Conservation (phyloP, 2,329 filamentous ascomycete genomes). For the Cytospora schulzeri region DNA sequence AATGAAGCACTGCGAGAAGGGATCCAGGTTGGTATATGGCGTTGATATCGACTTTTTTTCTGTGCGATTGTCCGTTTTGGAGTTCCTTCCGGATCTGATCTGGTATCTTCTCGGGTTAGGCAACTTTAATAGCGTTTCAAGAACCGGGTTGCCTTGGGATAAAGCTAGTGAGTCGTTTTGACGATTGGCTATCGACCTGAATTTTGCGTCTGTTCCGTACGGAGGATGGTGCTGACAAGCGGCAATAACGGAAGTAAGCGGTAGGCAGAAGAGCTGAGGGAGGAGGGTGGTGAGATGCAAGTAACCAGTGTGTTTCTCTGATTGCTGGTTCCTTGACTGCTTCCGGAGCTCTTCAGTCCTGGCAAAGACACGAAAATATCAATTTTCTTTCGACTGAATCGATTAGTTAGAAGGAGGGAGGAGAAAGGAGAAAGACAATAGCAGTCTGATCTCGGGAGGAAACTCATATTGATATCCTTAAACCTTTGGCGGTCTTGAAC, state of each 20-base stretch:
- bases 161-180: background rate
- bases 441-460: slow-evolving; percentile 15
- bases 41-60: background rate
- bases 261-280: slow-evolving; percentile 16
- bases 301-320: slow-evolving; percentile 11
- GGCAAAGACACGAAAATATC: slow-evolving; percentile 4
- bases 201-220: slow-evolving; percentile 1
- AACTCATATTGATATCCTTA: slow-evolving; percentile 28
- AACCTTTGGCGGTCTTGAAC: slow-evolving; percentile 23
- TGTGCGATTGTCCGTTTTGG: background rate
- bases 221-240: slow-evolving; percentile 2
- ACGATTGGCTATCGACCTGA: background rate
- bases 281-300: slow-evolving; percentile 8
- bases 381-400: slow-evolving; percentile 2
- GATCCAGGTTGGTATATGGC: slow-evolving; percentile 8
- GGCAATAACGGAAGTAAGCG: slow-evolving; percentile 22
- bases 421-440: slow-evolving; percentile 5
- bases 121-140: background rate
- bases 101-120: background rate
- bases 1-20: background rate
- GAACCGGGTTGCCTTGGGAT: background rate
- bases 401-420: slow-evolving; percentile 3
- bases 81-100: background rate
- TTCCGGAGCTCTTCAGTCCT: slow-evolving; percentile 21
- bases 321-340: slow-evolving; percentile 21